A percentile compares a stretch with the other conserved stretches of the same genome.
phyloP scores from a whole-genome alignment of 495 filamentous ascomycete species.

The Staphylotrichum tortipilum region DNA sequence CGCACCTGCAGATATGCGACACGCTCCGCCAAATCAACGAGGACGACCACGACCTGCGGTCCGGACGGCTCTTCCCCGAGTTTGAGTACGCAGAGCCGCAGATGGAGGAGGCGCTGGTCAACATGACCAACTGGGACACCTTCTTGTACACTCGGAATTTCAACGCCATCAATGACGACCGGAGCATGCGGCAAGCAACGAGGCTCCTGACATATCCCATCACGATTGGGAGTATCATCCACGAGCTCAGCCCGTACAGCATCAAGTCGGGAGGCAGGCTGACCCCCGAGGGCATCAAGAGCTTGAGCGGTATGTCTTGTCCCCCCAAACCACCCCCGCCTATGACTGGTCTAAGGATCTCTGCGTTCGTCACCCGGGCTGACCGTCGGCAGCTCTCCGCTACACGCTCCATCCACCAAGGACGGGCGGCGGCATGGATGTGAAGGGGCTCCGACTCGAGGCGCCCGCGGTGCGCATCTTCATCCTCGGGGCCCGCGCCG shows the following conservation, averaged over 20 bases:
- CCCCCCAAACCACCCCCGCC: too few species aligned
- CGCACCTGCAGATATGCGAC: slow-evolving; percentile 87
- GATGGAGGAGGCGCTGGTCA: slow-evolving; percentile 83
- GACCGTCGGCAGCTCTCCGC: slow-evolving; percentile 57
- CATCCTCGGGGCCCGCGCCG: slow-evolving; percentile 88
- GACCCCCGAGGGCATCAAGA: slow-evolving; percentile 82
- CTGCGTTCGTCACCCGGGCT: neutral
- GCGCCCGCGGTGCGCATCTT: slow-evolving; percentile 87
- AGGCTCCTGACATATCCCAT: slow-evolving; percentile 86
- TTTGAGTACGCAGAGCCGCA: slow-evolving; percentile 83
- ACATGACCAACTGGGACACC: slow-evolving; percentile 99
- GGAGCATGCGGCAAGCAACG: slow-evolving; percentile 83
- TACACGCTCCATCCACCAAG: slow-evolving; percentile 87
- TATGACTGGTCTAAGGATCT: too few species aligned
- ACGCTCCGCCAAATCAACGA: slow-evolving; percentile 87
- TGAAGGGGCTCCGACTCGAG: slow-evolving; percentile 71
- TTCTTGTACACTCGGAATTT: slow-evolving; percentile 85
- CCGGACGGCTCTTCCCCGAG: slow-evolving; percentile 85
- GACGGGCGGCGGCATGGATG: slow-evolving; percentile 60
- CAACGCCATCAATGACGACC: slow-evolving; percentile 76
- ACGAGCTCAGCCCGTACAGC: slow-evolving; percentile 87
- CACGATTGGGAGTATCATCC: slow-evolving; percentile 82
- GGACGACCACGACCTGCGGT: slow-evolving; percentile 91
- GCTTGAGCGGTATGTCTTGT: slow-evolving; percentile 68
- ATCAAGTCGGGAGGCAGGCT: slow-evolving; percentile 63